Base-by-base conservation (phyloP, 345 rosid genomes). In the Lepidium sativum region DNA sequence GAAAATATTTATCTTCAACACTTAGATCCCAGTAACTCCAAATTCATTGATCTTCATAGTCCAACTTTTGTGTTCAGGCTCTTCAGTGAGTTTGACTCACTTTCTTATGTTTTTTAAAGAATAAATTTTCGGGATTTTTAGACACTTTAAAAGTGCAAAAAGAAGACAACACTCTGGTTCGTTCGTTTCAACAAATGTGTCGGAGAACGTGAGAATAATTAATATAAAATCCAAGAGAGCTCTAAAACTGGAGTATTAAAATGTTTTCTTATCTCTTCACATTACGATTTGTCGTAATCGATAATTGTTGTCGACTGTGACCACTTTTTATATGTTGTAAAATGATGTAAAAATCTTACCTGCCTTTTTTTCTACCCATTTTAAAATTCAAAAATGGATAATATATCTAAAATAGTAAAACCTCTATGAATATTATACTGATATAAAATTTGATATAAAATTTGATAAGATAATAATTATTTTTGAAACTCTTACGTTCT, bases 21-120 rank as follows among this genome's bases (percentile, higher is more conserved):
- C 3, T 73, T 89, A 3, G 77, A 86, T 66, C 42, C 73, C 41
- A 75, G 68, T 54, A 74, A 62, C 27, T 68, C 77, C 61, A 67
- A 60, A n/a, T 84, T 72, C 71, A 54, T 65, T 15, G 88, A 84
- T 47, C 72, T 87, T 58, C 80, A 68, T 13, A 83, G 87, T 62
- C 81, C 94, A 23, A 49, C 69, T 41, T 84, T 87, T 29, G 81
- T 84, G 54, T 84, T 92, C 69, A 81, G 97, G 59, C 80, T 92
- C 18, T 20, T 83, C 45, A 25, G 29, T 25, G 6, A 25, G 29
- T 25, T 25, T 25, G 0, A 25, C 29, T 25, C 63, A 35, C 31
- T 57, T 37, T 23, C 45, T 54, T 53, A 6, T 59, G 16, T 32
- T 20, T 42, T 17, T 20, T 18, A 7, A 4, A 9, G 11, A 45